These are phyloP conservation scores for Agrocybe chaxingu DNA, from an alignment of 768 basidiomycete genomes.

Conservation along the genomic window DNA sequence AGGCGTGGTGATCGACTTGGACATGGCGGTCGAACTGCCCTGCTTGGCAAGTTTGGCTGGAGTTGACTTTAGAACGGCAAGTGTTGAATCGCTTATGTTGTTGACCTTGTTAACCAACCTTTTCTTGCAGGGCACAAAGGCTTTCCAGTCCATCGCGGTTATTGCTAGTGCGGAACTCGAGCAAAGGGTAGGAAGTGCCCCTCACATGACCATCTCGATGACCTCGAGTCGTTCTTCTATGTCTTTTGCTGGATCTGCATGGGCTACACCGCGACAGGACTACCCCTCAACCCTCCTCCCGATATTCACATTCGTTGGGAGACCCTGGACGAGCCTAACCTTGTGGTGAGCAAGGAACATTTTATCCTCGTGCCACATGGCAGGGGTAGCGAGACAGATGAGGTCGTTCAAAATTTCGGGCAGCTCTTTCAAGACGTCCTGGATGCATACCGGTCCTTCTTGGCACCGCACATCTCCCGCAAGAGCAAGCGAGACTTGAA, in stretches of 20 bases:
- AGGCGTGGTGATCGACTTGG: constrained; percentile 13
- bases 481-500: too few relatives aligned
- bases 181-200: background rate
- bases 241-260: constrained; percentile 7
- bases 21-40: constrained; percentile 10
- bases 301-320: too few relatives aligned
- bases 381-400: too few relatives aligned
- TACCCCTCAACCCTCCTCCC: too few relatives aligned
- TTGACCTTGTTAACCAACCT: background rate
- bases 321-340: too few relatives aligned
- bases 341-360: too few relatives aligned
- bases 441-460: too few relatives aligned
- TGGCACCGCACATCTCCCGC: too few relatives aligned
- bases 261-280: background rate
- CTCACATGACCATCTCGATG: constrained; percentile 12
- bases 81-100: background rate
- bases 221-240: constrained; percentile 13
- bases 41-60: background rate
- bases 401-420: too few relatives aligned
- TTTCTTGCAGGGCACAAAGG: constrained; percentile 7
- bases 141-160: constrained; percentile 10
- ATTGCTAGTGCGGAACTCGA: background rate
- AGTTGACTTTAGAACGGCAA: constrained; percentile 6
- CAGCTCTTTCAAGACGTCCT: too few relatives aligned
- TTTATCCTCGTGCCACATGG: too few relatives aligned